Percentiles rank a stretch among this genome's conserved stretches.
These are phyloP conservation scores for Neoascochyta sp. DNA, from an alignment of 2,329 filamentous ascomycete genomes.

Conservation along the genomic window DNA sequence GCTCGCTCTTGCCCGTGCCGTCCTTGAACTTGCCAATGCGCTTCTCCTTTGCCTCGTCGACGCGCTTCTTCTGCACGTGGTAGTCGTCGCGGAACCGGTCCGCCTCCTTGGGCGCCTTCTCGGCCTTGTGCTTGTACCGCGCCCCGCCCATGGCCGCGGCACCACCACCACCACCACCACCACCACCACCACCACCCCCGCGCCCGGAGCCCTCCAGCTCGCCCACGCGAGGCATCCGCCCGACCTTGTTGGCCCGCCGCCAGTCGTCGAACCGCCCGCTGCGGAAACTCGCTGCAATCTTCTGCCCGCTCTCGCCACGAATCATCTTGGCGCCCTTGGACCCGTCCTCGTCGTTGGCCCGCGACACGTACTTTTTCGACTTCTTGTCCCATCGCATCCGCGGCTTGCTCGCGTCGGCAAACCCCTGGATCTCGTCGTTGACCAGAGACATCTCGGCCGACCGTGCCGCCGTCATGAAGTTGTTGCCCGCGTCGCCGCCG, in stretches of 20 bases:
- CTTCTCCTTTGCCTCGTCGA: constrained; percentile 83
- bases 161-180: constrained; percentile 9
- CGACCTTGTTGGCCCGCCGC: constrained; percentile 81
- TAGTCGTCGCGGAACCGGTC: constrained; percentile 93
- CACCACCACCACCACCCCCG: constrained; percentile 8
- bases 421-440: constrained; percentile 80
- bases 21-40: constrained; percentile 70
- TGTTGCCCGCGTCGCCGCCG: constrained; percentile 61
- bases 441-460: constrained; percentile 86
- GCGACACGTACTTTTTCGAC: constrained; percentile 87
- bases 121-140: constrained; percentile 80
- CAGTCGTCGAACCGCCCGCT: constrained; percentile 91
- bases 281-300: constrained; percentile 91
- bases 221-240: constrained; percentile 73
- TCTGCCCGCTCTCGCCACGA: constrained; percentile 85
- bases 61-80: constrained; percentile 82
- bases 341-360: constrained; percentile 92
- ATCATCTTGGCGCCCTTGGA: constrained; percentile 71
- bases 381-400: constrained; percentile 97
- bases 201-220: constrained; percentile 61
- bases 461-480: constrained; percentile 85
- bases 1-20: constrained; percentile 68
- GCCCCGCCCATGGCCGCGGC: constrained; percentile 39
- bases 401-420: constrained; percentile 70
- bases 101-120: constrained; percentile 85